These are phyloP conservation scores for Turritis glabra DNA, from an alignment of 345 rosid species.

Conservation along the genomic window DNA sequence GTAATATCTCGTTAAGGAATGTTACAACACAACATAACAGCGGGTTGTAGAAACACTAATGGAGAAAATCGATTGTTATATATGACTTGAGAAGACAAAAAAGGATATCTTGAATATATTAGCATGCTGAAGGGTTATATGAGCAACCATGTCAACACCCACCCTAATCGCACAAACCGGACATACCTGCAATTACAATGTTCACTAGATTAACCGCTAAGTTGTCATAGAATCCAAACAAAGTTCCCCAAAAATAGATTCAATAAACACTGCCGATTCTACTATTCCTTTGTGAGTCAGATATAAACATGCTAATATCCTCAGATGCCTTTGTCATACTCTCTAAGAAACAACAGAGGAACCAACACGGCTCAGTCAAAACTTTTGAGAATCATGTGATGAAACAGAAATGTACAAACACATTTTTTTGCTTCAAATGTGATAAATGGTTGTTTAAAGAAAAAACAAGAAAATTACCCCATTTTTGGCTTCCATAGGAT, in stretches of 20 bases:
- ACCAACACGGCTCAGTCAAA: background rate
- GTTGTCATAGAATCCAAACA: background rate
- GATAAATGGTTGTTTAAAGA: background rate
- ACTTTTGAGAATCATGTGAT: background rate
- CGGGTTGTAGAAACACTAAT: background rate
- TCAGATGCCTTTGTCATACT: background rate
- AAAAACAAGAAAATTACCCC: conserved; percentile 51
- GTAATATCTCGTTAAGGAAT: conserved; percentile 63
- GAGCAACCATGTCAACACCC: conserved; percentile 95
- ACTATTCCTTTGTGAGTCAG: background rate
- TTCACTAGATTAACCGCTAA: background rate
- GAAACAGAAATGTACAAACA: background rate
- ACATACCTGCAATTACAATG: conserved; percentile 69
- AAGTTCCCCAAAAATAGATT: background rate
- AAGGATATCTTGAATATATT: conserved; percentile 94
- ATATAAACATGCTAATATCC: background rate
- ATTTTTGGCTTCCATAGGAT: conserved; percentile 78
- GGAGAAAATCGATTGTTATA: background rate
- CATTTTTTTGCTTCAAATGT: background rate
- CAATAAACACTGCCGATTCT: background rate
- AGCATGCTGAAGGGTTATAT: conserved; percentile 90
- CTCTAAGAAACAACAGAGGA: conserved; percentile 10
- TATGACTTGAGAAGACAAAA: conserved; percentile 5
- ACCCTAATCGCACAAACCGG: conserved; percentile 90
- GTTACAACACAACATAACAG: conserved; percentile 12